Evolutionary conservation across 2,329 filamentous ascomycete genomes (phyloP).

Genomic region (Calonectria henricotiae): DNA sequence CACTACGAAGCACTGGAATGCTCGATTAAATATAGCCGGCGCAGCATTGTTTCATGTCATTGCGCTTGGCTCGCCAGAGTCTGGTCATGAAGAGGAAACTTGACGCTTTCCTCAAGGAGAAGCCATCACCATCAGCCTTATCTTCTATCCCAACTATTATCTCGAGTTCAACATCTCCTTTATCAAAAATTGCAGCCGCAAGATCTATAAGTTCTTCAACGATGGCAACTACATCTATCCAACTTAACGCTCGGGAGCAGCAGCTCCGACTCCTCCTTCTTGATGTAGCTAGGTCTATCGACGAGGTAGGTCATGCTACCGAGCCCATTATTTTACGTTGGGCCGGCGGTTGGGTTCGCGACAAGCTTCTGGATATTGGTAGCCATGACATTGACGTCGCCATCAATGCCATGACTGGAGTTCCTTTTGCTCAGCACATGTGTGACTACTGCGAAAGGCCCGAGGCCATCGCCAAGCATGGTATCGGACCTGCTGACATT

Average conservation of each 20-base stretch:
- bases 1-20: too few relatives aligned
- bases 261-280: conserved; percentile 84
- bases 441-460: conserved; percentile 77
- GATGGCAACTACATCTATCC: conserved; percentile 55
- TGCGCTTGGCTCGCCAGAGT: conserved; percentile 44
- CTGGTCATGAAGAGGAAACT: conserved; percentile 59
- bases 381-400: conserved; percentile 90
- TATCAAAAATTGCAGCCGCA: conserved; percentile 13
- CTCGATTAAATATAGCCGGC: neutral
- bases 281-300: conserved; percentile 80
- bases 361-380: conserved; percentile 81
- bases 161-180: conserved; percentile 15
- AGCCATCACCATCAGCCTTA: conserved; percentile 20
- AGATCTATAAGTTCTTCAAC: conserved; percentile 19
- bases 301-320: conserved; percentile 64
- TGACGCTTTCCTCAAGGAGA: conserved; percentile 50
- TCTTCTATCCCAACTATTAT: neutral
- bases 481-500: conserved; percentile 72
- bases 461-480: conserved; percentile 75
- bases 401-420: conserved; percentile 89
- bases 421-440: conserved; percentile 80
- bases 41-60: conserved; percentile 44
- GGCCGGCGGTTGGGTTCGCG: conserved; percentile 90
- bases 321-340: conserved; percentile 79
- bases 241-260: conserved; percentile 79